Evolutionary conservation across 768 basidiomycete genomes (phyloP), one percentile per base, ranked within the genome.

Genomic region (Boletus tomentosulus): DNA sequence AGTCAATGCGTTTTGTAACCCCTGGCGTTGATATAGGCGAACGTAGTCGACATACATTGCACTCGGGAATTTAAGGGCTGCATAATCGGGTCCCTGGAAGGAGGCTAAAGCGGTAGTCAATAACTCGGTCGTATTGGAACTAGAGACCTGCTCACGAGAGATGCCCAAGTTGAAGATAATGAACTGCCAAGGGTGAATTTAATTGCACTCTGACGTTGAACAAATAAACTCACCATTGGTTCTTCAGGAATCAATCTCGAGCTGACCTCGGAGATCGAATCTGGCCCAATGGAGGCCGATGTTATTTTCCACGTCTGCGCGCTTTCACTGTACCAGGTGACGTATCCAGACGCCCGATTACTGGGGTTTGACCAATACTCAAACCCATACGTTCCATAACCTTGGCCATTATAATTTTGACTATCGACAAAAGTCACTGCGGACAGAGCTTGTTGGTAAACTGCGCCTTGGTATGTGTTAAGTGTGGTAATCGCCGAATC

Each of bases 1-100:
- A 1, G 87, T 85, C 34, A 92, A 62, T 10, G 81, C 85, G 51
- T 86, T 76, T 58, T 81, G 66, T n/a, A 81, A 66, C 9, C 86
- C 92, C 22, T 82, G 66, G 34, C 86, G 82, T 73, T 97, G 94
- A 61, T 92, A 92, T 48, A 95, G 79, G 35, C 92, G 84, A 24
- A 99, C 80, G 61, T 97, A 98, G 69, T 98, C 96, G 58, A 98
- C 72, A 55, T 80, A 82, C 89, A 96, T 89, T 55, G 78, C 73
- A 7, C 80, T 76, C 0, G 95, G 96, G 77, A 93, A 96, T 45
- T 68, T 62, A 50, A 98, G 73, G 63, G 91, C 74, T 58, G 74
- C 74, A 63, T 77, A 92, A 69, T 94, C 85, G 53, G 83, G 82
- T 46, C 68, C 60, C 64, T 93, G 89, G 77, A 95, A 93, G 38